Percentiles rank a stretch among this genome's conserved stretches.
Evolutionary conservation across 805 yeast genomes (phyloP).

Genomic region (Blastobotrys americana): DNA sequence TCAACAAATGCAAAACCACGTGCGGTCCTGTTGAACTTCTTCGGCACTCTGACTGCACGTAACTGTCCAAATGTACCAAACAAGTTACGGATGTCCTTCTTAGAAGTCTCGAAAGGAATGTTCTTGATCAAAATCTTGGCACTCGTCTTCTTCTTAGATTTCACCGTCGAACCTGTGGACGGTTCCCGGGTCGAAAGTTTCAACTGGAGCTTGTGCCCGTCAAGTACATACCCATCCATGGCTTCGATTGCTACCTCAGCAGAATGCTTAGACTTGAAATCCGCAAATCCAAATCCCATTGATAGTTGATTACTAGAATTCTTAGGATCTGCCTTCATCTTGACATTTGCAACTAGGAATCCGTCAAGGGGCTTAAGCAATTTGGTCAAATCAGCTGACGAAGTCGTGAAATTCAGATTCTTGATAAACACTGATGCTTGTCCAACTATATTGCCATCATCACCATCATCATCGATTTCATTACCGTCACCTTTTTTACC

Average conservation of each 20-base stretch:
- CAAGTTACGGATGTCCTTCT: slow-evolving; percentile 86
- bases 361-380: slow-evolving; percentile 70
- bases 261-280: slow-evolving; percentile 68
- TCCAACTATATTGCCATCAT: slow-evolving; percentile 15
- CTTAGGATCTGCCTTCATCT: slow-evolving; percentile 82
- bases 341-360: slow-evolving; percentile 72
- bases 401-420: slow-evolving; percentile 82
- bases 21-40: slow-evolving; percentile 89
- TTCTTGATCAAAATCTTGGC: slow-evolving; percentile 86
- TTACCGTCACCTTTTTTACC: slow-evolving; percentile 24
- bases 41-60: slow-evolving; percentile 91
- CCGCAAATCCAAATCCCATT: slow-evolving; percentile 98
- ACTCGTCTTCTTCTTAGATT: slow-evolving; percentile 15
- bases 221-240: slow-evolving; percentile 69
- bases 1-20: slow-evolving; percentile 98
- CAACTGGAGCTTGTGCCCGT: slow-evolving; percentile 85
- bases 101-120: slow-evolving; percentile 91
- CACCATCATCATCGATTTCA: slow-evolving; percentile 30
- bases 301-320: slow-evolving; percentile 59
- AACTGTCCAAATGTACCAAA: slow-evolving; percentile 93
- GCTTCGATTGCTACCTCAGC: slow-evolving; percentile 70
- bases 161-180: slow-evolving; percentile 15
- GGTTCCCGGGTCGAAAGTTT: slow-evolving; percentile 74
- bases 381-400: slow-evolving; percentile 46
- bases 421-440: slow-evolving; percentile 80